Evolutionary conservation across 176 grass and related monocot species (phyloP), one percentile per base, ranked within the genome.

Genomic region (Calamus simplicifolius): DNA sequence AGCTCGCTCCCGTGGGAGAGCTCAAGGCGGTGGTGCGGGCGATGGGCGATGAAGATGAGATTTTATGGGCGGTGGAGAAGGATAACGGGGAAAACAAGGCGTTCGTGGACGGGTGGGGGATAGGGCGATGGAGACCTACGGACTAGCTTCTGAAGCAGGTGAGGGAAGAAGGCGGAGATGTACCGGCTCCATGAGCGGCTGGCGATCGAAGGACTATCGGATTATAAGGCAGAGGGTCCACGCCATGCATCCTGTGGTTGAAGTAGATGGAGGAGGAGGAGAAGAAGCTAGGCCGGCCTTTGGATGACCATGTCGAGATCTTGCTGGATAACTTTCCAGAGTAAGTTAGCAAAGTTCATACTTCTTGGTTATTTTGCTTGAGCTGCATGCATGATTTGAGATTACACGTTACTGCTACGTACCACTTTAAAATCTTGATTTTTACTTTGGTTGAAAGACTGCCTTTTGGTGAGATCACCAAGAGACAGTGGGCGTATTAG

Each of bases 201-300:
- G n/a, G 93, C n/a, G n/a, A n/a, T n/a, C 93, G 51, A 91, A 92
- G 81, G 93, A 99, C 75, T 89, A 77, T 64, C 78, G 88, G 58
- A 74, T 93, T 54, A 98, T 93, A 88, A 85, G 88, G 55, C 94
- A 98, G n/a, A n/a, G 94, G 43, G 94, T 98, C 25, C 88, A 99
- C 58, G 94, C 88, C 43, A 89, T n/a, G n/a, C n/a, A n/a, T 93
- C 66, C 84, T 99, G 0, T 93, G 94, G 94, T 82, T 99, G 66
- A 99, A 89, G 70, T 79, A 86, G 63, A 86, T 93, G 88, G 94
- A 99, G 28, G 88, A n/a, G n/a, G n/a, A 98, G 67, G 93, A 92
- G 78, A 87, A 70, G 79, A 98, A 88, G 82, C 68, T 52, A 29
- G 87, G 87, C 16, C 58, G 82, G 50, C 93, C 87, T 29, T 75